phyloP scores from a whole-genome alignment of 805 yeast genomes.

The Metschnikowia baotianmanensis region DNA sequence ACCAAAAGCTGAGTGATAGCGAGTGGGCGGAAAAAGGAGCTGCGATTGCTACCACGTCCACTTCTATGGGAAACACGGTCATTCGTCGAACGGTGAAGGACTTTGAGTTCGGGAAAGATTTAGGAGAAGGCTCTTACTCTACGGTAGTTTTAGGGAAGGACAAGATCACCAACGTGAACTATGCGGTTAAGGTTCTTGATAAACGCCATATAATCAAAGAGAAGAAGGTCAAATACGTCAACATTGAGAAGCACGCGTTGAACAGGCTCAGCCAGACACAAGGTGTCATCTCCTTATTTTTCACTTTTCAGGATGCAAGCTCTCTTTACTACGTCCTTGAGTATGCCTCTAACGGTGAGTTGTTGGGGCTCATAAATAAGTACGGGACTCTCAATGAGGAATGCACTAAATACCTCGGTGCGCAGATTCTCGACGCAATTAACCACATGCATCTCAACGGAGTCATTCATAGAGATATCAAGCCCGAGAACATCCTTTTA shows the following conservation, averaged over 20 bases:
- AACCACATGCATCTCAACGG: conserved; percentile 72
- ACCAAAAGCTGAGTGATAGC: conserved; percentile 15
- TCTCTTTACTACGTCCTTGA: conserved; percentile 74
- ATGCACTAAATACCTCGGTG: conserved; percentile 63
- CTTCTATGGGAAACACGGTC: conserved; percentile 21
- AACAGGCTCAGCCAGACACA: conserved; percentile 60
- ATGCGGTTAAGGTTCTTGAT: conserved; percentile 75
- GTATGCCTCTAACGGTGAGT: conserved; percentile 78
- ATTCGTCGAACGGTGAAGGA: conserved; percentile 39
- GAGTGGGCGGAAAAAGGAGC: conserved; percentile 38
- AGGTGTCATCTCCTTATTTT: conserved; percentile 67
- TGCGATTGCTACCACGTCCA: conserved; percentile 20
- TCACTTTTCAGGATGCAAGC: conserved; percentile 76
- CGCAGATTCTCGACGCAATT: conserved; percentile 73
- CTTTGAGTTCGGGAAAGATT: conserved; percentile 39
- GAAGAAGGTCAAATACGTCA: conserved; percentile 81
- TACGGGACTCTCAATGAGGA: conserved; percentile 71
- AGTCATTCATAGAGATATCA: conserved; percentile 75
- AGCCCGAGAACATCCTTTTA: conserved; percentile 76
- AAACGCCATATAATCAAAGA: conserved; percentile 77
- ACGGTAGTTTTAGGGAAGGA: conserved; percentile 47
- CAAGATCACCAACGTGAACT: conserved; percentile 52
- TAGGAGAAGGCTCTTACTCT: conserved; percentile 47
- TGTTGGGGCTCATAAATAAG: conserved; percentile 63
- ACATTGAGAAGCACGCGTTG: conserved; percentile 77